These are phyloP conservation scores for Poterioochromonas sp. DNA, from an alignment of 352 stramenopile genomes.

Conservation along the genomic window DNA sequence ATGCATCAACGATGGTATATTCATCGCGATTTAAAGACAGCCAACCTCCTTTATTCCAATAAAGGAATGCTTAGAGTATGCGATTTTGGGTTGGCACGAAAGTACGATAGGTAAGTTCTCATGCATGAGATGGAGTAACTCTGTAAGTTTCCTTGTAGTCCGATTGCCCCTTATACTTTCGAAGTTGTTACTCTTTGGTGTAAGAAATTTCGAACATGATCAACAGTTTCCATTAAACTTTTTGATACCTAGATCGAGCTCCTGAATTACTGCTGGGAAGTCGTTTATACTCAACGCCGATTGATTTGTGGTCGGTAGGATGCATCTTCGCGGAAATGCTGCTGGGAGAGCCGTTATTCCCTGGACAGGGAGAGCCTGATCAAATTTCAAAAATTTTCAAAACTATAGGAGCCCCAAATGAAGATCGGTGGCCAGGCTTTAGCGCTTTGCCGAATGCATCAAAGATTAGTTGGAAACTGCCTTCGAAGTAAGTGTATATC, in stretches of 20 bases:
- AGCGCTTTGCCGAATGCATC: slow-evolving; percentile 43
- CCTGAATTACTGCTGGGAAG: slow-evolving; percentile 75
- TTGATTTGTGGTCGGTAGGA: slow-evolving; percentile 88
- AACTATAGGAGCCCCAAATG: slow-evolving; percentile 55
- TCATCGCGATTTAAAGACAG: slow-evolving; percentile 95
- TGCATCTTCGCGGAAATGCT: slow-evolving; percentile 97
- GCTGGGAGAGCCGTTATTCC: slow-evolving; percentile 54
- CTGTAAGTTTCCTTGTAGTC: slow-evolving; percentile 36
- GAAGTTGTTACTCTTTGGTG: slow-evolving; percentile 74
- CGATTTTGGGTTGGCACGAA: slow-evolving; percentile 62
- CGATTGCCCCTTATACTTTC: slow-evolving; percentile 46
- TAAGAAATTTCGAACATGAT: not conserved
- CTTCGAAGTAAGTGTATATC: not conserved
- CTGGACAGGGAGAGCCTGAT: slow-evolving; percentile 57
- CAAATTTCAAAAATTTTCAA: slow-evolving; percentile 64
- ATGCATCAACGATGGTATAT: slow-evolving; percentile 79
- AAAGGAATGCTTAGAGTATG: slow-evolving; percentile 61
- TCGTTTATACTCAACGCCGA: slow-evolving; percentile 42
- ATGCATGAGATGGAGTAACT: not conserved
- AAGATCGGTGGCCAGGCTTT: slow-evolving; percentile 57
- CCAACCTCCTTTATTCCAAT: slow-evolving; percentile 87
- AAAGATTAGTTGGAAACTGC: not conserved
- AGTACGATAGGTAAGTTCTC: slow-evolving; percentile 39
- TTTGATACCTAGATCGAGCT: slow-evolving; percentile 56
- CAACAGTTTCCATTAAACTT: not conserved